Evolutionary conservation across 306 rosid species (phyloP), one percentile per base, ranked within the genome.

Genomic region (Vicia villosa): DNA sequence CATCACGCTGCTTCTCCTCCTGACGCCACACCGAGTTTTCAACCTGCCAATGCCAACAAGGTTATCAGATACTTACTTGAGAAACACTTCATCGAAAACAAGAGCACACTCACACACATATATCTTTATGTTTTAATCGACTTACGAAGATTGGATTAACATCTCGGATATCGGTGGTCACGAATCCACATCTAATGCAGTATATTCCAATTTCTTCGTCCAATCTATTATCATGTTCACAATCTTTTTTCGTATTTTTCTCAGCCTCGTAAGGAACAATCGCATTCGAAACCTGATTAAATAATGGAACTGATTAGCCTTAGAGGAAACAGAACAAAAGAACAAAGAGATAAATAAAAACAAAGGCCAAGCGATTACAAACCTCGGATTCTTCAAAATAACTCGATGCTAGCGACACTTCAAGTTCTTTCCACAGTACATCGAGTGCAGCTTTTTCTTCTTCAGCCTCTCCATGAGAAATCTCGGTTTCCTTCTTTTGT

Each of bases 391-490:
- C 91, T 36, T 91, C 97, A 36, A 92, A 79, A 79, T 86, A 84
- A 65, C 55, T 19, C 9, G 98, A 93, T 61, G 98, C 94, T 74
- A 88, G 60, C 32, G 87, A 80, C 69, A 94, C 76, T 57, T 94
- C 98, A 85, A 86, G 76, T 80, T 94, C 98, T 78, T 83, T 86
- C 97, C 98, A 94, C 79, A 90, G 38, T 85, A 78, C 82, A 6
- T 90, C 94, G 21, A 71, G 74, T 73, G 86, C 97, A 21, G 92
- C 80, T 63, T 30, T 57, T 75, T 90, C 91, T 70, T 68, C 87
- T 8, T 66, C 86, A 2, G 75, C 81, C 49, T 85, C 86, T 40
- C 62, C 32, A 22, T 10, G 45, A 16, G 74, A 57, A 16, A 2
- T 36, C 55, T 80, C 82, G 17, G 73, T 64, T 49, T 81, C 83